Evolutionary conservation across 2,329 filamentous ascomycete species (phyloP), one percentile per base, ranked within the genome.

Genomic region (Alternaria sp.): DNA sequence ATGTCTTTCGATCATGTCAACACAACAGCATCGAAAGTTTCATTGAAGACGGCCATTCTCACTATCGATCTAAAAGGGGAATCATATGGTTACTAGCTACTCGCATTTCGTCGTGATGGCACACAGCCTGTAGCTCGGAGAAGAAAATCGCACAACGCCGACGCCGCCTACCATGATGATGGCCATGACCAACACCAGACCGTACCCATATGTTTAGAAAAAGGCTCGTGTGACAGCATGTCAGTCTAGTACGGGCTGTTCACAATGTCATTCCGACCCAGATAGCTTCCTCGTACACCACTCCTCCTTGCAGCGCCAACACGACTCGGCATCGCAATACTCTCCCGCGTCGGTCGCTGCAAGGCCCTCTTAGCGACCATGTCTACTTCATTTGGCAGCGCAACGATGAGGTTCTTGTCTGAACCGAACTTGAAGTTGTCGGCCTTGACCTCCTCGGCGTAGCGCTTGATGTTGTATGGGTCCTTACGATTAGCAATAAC

Each of bases 361-460:
- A 99, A 86, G 59, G 89, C 90, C 70, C 90, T 87, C 80, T 94
- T 94, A 46, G 90, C 91, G 12, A 99, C 92, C 94, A 98, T 98
- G 80, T 97, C 96, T 69, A 99, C 95, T 79, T 98, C 94, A 76
- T 99, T 97, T 2, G 95, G 94, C 65, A 99, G 83, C 1, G 95
- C 95, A 36, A 99, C 94, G 73, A 99, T 97, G 72, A 99, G 93
- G 73, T 97, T 97, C 87, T 97, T 97, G 80, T 99, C 95, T 5
- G 90, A 94, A 48, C 94, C 94, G 74, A 93, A 99, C 73, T 95
- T 93, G 88, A 99, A 99, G 78, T 99, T 97, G 78, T 99, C 95
- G 4, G 95, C 95, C 85, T 96, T 97, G 75, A 99, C 93, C 65
- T 97, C 91, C 73, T 99, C 95, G 1, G 89, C 86, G 77, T 99